Evolutionary conservation across 257 asterid species (phyloP), one percentile per base, ranked within the genome.

Genomic region (Coffea eugenioides): DNA sequence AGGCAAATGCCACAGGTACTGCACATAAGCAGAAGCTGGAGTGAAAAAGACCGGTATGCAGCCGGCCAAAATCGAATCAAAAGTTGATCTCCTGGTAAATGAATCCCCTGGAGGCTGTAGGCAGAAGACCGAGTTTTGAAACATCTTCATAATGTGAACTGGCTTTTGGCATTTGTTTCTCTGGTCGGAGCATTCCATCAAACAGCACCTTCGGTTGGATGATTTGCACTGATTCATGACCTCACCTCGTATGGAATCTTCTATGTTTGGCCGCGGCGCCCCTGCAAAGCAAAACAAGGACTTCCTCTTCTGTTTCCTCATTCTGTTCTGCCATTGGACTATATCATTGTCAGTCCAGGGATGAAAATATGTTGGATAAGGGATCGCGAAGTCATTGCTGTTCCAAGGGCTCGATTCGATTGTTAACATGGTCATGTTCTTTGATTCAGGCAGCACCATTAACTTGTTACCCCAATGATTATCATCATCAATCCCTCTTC

Each of bases 91-190:
- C 59, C 99, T 70, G 0, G 97, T 95, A 77, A 87, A 92, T 0
- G 99, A 93, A 80, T 93, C 99, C 31, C 99, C 98, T 0, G 97
- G 83, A 1, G 98, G 98, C 83, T 95, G 98, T 77, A 95, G 72
- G 80, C 98, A 92, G 86, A 94, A 94, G 0, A 82, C n/a, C 0
- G 97, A 90, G 9, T 61, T 82, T 69, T 90, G 90, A 57, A 94
- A 90, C 82, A 91, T 48, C 74, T 67, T 89, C 97, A 93, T 93
- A 36, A 95, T 83, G 51, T 91, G 78, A 14, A 69, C 85, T 0
- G 98, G 98, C 14, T 89, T 91, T 8, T 84, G 57, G 81, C 99
- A 95, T 69, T 88, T 93, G 69, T 79, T 84, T 73, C 84, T 87
- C 3, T 75, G 69, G 80, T 90, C 68, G 36, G 39, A 80, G 82